phyloP scores from a whole-genome alignment of 768 basidiomycete genomes.

The Phylloporus sp. region DNA sequence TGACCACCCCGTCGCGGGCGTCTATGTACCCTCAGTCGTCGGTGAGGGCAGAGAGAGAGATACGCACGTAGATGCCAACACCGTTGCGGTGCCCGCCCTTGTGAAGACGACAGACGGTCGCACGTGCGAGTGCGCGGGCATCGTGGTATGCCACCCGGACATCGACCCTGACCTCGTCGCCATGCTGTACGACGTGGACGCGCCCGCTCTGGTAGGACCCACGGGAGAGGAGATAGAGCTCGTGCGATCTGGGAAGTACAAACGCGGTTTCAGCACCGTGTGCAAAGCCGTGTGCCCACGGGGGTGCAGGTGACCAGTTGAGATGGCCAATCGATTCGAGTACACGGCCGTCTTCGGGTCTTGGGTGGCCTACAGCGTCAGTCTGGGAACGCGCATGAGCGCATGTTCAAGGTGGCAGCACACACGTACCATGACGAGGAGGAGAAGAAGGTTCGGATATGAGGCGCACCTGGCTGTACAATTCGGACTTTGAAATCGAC shows the following conservation, averaged over 20 bases:
- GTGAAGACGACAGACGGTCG: conserved; percentile 31
- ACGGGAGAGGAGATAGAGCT: conserved; percentile 33
- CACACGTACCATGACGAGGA: too few species aligned
- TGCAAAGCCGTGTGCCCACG: conserved; percentile 17
- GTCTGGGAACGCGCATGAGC: not conserved
- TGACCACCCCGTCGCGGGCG: conserved; percentile 4
- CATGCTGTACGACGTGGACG: conserved; percentile 16
- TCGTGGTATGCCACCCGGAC: conserved; percentile 30
- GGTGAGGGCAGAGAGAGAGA: not conserved
- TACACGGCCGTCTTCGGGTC: conserved; percentile 14
- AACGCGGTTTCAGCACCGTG: conserved; percentile 23
- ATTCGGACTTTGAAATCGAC: too few species aligned
- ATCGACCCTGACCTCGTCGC: conserved; percentile 23
- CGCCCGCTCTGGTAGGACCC: conserved; percentile 27
- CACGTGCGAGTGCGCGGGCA: conserved; percentile 21
- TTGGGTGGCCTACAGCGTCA: conserved; percentile 3
- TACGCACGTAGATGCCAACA: conserved; percentile 37
- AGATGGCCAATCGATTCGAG: conserved; percentile 6
- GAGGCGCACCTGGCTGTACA: too few species aligned
- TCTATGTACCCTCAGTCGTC: conserved; percentile 8
- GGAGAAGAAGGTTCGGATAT: too few species aligned
- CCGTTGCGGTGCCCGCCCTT: conserved; percentile 27
- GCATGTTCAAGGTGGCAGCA: too few species aligned
- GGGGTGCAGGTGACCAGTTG: conserved; percentile 11
- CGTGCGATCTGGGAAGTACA: conserved; percentile 27